Base-by-base conservation (phyloP, 805 yeast genomes). In the Teunomyces gatunensis region DNA sequence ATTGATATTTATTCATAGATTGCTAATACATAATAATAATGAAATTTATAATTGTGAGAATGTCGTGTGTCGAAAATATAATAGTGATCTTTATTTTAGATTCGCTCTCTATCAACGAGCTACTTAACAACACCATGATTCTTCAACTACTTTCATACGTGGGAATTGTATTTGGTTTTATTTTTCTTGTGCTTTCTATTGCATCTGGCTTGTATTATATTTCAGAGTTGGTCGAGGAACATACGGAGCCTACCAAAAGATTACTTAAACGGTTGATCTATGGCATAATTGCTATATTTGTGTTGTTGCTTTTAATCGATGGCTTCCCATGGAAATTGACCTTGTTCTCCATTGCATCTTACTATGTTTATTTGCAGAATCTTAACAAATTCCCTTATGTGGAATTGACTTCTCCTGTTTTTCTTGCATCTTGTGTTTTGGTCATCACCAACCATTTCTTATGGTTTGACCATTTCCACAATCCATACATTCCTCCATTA, bases 191-290 rank as follows among this genome's bases (percentile, higher is more conserved):
- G 25, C 55, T 68, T 23, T 63, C 89, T 17, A 84, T 87, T 50
- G 97, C 98, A 0, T 87, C 96, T 2, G 98, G 96, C 0, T 72
- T 94, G 29, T 94, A 90, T 72, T 91, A 90, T 58, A 74, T 92
- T 33, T 87, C 96, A 6, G 99, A 94, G 63, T 69, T 90, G 28
- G 96, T 94, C 12, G 99, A 94, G 63, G 97, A 91, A 59, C 92
- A 94, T 64, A 79, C 96, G 0, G 94, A 87, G 53, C 82, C 90
- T 42, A 88, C 98, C 9, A 85, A 81, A 57, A 69, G 89, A 48
- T 74, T 89, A 46, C 71, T 94, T 33, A 75, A 73, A 39, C 75
- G 83, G 53, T 63, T 82, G 45, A 89, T 91, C 29, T 81, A 81
- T 61, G 69, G 70, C 2, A 80, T 89, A n/a, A 77, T 87, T 7